Conservation (phyloP, 257 asterid genomes). For the Lavandula angustifolia region DNA sequence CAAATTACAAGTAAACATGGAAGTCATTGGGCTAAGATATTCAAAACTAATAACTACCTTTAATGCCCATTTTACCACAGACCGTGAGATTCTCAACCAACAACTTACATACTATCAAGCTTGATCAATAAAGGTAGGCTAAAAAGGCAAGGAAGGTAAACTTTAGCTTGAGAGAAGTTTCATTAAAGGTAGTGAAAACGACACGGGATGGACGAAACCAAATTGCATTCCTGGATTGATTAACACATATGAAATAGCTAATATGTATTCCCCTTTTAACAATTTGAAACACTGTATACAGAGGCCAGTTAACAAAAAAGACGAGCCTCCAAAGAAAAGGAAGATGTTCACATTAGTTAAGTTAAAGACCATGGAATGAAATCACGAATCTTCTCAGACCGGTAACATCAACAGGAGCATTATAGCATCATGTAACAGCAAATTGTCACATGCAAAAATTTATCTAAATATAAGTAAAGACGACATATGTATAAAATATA, state of each 20-base stretch:
- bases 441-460: constrained; percentile 24
- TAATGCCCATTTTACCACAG: neutral
- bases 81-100: constrained; percentile 9
- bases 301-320: neutral
- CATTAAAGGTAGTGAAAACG: too few species aligned
- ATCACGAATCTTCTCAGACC: constrained; percentile 4
- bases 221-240: too few species aligned
- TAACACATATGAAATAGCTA: too few species aligned
- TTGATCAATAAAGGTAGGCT: neutral
- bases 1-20: constrained; percentile 9
- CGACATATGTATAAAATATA: neutral
- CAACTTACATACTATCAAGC: neutral
- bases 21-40: neutral
- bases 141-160: neutral
- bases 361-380: neutral
- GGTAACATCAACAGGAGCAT: constrained; percentile 14
- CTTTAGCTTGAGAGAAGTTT: neutral
- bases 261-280: neutral
- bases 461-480: neutral
- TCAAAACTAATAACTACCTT: constrained; percentile 7
- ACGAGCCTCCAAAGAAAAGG: neutral
- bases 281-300: constrained; percentile 17
- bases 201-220: too few species aligned
- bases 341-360: constrained; percentile 16
- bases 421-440: constrained; percentile 32